Evolutionary conservation across 345 rosid species (phyloP).

Genomic region (Camelina neglecta): DNA sequence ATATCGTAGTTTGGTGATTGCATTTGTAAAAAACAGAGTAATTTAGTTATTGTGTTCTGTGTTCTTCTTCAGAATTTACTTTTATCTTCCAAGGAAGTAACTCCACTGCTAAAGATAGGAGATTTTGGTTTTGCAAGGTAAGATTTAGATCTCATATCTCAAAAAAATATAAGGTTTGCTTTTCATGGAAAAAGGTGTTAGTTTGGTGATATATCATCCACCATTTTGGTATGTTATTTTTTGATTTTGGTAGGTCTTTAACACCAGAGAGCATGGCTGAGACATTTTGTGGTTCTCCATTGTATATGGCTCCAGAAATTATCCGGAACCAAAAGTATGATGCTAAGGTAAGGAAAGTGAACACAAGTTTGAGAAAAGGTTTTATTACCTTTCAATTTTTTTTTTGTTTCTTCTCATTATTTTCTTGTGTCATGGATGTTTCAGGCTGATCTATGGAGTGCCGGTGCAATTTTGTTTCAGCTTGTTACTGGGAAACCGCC

Average conservation of each 20-base stretch:
- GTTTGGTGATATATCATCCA: not conserved
- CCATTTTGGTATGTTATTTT: slow-evolving; percentile 14
- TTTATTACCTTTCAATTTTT: not conserved
- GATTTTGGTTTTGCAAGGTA: slow-evolving; percentile 96
- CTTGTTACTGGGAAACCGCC: slow-evolving; percentile 86
- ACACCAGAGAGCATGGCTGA: slow-evolving; percentile 69
- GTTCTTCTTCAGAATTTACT: slow-evolving; percentile 66
- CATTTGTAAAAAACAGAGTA: not conserved
- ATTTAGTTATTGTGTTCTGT: slow-evolving; percentile 9
- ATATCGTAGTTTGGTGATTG: not conserved
- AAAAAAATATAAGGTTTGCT: not conserved
- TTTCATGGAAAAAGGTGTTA: slow-evolving; percentile 20
- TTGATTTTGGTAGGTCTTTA: slow-evolving; percentile 56
- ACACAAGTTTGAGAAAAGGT: not conserved
- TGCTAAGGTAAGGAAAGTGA: slow-evolving; percentile 84
- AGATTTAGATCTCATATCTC: slow-evolving; percentile 3
- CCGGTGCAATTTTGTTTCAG: slow-evolving; percentile 82
- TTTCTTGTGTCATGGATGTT: slow-evolving; percentile 12
- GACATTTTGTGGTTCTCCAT: slow-evolving; percentile 83
- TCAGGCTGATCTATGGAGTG: slow-evolving; percentile 94
- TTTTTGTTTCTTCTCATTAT: not conserved
- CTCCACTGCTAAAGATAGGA: slow-evolving; percentile 74
- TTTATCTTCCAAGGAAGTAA: slow-evolving; percentile 56
- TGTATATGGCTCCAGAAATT: slow-evolving; percentile 94
- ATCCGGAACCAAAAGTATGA: slow-evolving; percentile 77